phyloP scores from a whole-genome alignment of 73 alveolate genomes.

The Tetrahymena malaccensis region DNA sequence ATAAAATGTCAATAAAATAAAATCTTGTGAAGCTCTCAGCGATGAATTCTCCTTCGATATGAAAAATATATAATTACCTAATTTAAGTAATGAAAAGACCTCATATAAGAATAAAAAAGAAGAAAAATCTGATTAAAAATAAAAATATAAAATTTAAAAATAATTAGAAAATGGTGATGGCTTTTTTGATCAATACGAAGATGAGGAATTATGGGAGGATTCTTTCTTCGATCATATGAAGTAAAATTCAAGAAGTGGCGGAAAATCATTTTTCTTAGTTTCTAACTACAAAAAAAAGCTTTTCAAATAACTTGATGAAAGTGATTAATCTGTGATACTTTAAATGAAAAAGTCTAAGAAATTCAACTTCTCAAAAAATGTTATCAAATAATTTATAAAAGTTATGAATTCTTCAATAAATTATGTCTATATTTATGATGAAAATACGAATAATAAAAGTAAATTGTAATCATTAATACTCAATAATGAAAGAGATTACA shows the following conservation, averaged over 20 bases:
- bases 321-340: background rate
- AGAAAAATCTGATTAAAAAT: background rate
- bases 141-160: background rate
- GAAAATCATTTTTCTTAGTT: background rate
- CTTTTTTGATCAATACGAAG: background rate
- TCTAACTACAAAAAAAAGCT: background rate
- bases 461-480: background rate
- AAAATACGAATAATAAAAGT: background rate
- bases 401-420: background rate
- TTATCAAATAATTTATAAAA: background rate
- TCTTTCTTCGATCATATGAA: background rate
- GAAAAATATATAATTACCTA: too few relatives aligned
- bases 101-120: background rate
- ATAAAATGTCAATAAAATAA: too few relatives aligned
- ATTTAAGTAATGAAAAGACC: too few relatives aligned
- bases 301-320: background rate
- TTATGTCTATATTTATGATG: background rate
- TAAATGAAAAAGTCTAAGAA: background rate
- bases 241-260: background rate
- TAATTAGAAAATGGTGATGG: background rate
- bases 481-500: too few relatives aligned
- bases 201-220: background rate
- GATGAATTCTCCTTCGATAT: background rate
- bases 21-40: background rate
- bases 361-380: background rate